Conservation (phyloP, 1,139 yeast genomes). For the Taphrina populina region DNA sequence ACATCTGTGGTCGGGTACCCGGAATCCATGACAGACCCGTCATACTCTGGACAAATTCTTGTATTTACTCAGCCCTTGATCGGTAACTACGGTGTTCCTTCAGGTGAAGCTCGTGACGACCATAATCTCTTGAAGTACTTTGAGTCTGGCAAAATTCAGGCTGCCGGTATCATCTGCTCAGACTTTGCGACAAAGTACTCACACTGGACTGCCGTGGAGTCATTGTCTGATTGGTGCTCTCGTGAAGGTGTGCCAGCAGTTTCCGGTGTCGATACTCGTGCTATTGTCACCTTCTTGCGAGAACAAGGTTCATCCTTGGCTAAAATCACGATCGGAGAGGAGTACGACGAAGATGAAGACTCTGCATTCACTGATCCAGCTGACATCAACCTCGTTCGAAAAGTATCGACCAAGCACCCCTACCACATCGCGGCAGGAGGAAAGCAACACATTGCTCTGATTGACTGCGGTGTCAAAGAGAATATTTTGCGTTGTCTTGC, state of each 20-base stretch:
- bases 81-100: constrained; percentile 97
- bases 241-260: constrained; percentile 96
- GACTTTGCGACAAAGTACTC: constrained; percentile 93
- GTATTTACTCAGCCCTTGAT: constrained; percentile 96
- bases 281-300: constrained; percentile 84
- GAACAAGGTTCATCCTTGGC: constrained; percentile 95
- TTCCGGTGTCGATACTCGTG: constrained; percentile 95
- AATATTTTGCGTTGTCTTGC: constrained; percentile 91
- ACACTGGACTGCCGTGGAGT: constrained; percentile 98
- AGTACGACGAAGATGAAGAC: constrained; percentile 85
- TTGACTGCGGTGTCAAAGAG: constrained; percentile 98
- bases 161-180: constrained; percentile 93
- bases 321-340: constrained; percentile 83
- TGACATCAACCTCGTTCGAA: constrained; percentile 80
- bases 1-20: constrained; percentile 97
- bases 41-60: constrained; percentile 91
- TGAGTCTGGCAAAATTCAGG: constrained; percentile 87
- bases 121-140: constrained; percentile 81
- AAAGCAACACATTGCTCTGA: constrained; percentile 75
- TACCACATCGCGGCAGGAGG: constrained; percentile 70
- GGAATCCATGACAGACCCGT: constrained; percentile 98
- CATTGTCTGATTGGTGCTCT: constrained; percentile 91
- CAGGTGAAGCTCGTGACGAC: constrained; percentile 73
- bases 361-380: constrained; percentile 95
- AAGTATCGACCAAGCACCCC: constrained; percentile 93